Base-by-base conservation (phyloP, 2,329 filamentous ascomycete genomes). In the Trichoderma oligosporum region DNA sequence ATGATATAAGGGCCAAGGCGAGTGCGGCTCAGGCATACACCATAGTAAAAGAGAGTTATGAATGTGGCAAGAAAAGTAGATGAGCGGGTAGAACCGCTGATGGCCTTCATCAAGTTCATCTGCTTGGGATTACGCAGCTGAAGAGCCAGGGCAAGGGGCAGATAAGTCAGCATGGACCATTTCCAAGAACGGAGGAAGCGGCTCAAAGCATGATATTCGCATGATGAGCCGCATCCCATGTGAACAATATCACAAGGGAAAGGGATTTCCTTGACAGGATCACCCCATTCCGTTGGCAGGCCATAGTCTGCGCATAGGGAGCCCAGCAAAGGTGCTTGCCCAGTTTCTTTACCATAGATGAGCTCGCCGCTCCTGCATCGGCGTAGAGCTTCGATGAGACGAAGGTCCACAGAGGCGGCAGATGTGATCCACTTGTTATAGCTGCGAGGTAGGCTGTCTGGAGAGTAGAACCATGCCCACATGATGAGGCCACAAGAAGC, bases 391-490 rank as follows among this genome's bases (percentile, higher is more conserved):
- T 88, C 79, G 52, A 94, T 82, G 24, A 96, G 81, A 6, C 90
- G 87, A 12, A 73, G 66, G 68, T 96, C 91, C 18, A 94, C 84
- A 42, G 86, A 80, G 3, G 91, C 90, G 3, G 87, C 88, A 20
- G 86, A 84, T 38, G 81, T 83, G 64, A 96, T 94, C 90, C 91
- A 95, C 68, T 85, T 86, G 65, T 85, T 86, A 74, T 95, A 95
- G 38, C 85, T 80, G 25, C 75, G 78, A 2, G 91, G 91, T 1
- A 96, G 79, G 18, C 82, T 79, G 33, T 82, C 78, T 0, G 90
- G 89, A 8, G 77, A 70, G 73, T 93, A 96, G 69, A 95, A 86
- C 88, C 89, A 96, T 16, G 89, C 82, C 87, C 89, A 93, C 91
- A 95, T 96, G 63, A 95, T 86, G 35, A 89, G 74, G 20, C 85